A percentile compares a stretch with the other conserved stretches of the same genome.
These are phyloP conservation scores for Elymus sibiricus DNA, from an alignment of 176 grass and related monocot genomes.

Conservation along the genomic window DNA sequence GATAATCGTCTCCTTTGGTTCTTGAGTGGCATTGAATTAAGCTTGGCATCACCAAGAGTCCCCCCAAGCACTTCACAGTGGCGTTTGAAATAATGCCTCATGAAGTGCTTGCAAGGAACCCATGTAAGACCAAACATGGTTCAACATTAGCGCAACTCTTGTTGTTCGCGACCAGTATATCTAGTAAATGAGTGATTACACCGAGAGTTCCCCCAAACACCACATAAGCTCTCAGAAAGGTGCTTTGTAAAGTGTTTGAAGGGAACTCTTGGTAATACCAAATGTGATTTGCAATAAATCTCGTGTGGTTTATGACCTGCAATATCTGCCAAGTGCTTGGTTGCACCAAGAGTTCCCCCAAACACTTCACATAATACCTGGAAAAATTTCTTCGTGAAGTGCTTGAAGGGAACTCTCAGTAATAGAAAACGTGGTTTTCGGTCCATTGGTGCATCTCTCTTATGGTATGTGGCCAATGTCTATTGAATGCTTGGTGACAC, in stretches of 20 bases:
- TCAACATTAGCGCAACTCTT: too few species aligned
- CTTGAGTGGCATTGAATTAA: too few species aligned
- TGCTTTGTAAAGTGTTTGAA: slow-evolving; percentile 30
- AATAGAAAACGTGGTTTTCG: slow-evolving; percentile 9
- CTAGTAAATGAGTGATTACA: neutral
- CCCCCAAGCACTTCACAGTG: neutral
- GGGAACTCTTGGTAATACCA: slow-evolving; percentile 31
- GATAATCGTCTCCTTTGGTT: too few species aligned
- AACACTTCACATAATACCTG: slow-evolving; percentile 25
- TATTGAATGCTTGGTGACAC: too few species aligned
- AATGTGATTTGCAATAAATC: neutral
- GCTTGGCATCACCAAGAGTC: too few species aligned
- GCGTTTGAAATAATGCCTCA: neutral
- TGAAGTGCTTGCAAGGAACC: too few species aligned
- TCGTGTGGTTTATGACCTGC: neutral
- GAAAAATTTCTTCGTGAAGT: slow-evolving; percentile 2
- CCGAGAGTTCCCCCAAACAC: slow-evolving; percentile 71
- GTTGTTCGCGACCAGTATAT: too few species aligned
- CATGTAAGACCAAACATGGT: too few species aligned
- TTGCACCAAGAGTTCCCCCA: slow-evolving; percentile 35
- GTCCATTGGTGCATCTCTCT: too few species aligned
- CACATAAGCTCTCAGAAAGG: neutral
- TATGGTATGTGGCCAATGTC: too few species aligned
- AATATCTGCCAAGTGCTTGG: neutral
- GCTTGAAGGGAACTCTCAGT: slow-evolving; percentile 32